Conservation (phyloP, 2,329 filamentous ascomycete genomes). For the Ceratocystis destructans region DNA sequence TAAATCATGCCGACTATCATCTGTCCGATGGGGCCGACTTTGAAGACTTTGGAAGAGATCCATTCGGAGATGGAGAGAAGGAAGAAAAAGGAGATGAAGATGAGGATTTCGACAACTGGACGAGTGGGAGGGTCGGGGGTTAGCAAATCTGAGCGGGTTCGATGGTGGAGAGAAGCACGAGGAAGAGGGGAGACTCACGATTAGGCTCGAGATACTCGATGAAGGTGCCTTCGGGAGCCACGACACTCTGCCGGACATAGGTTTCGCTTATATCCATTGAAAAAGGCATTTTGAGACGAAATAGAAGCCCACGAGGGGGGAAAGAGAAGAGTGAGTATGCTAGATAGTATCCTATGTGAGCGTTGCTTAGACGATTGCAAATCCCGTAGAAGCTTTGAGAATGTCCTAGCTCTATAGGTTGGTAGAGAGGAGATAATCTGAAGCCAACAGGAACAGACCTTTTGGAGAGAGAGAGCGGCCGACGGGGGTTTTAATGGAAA, state of each 20-base stretch:
- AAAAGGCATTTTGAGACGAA: not conserved
- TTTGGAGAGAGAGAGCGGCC: not conserved
- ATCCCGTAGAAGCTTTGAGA: not conserved
- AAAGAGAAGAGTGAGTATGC: not conserved
- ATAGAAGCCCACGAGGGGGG: too few species aligned
- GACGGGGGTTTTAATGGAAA: slow-evolving; percentile 5
- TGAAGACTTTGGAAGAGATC: slow-evolving; percentile 29
- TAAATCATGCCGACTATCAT: slow-evolving; percentile 36
- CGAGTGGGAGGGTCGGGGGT: not conserved
- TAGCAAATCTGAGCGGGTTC: not conserved
- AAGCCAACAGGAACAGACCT: not conserved
- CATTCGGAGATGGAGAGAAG: slow-evolving; percentile 31
- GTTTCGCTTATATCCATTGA: not conserved
- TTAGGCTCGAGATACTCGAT: slow-evolving; percentile 30
- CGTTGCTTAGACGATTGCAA: not conserved
- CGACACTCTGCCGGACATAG: not conserved
- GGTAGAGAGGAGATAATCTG: not conserved
- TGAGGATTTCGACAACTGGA: slow-evolving; percentile 29
- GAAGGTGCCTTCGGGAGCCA: slow-evolving; percentile 22
- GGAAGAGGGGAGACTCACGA: slow-evolving; percentile 22
- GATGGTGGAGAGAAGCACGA: not conserved
- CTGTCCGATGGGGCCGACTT: slow-evolving; percentile 34
- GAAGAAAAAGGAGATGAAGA: slow-evolving; percentile 34
- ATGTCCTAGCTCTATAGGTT: not conserved
- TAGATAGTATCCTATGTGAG: not conserved